A percentile compares a stretch with the other conserved stretches of the same genome.
phyloP scores from a whole-genome alignment of 768 basidiomycete genomes.

The Lactifluus pinguis region DNA sequence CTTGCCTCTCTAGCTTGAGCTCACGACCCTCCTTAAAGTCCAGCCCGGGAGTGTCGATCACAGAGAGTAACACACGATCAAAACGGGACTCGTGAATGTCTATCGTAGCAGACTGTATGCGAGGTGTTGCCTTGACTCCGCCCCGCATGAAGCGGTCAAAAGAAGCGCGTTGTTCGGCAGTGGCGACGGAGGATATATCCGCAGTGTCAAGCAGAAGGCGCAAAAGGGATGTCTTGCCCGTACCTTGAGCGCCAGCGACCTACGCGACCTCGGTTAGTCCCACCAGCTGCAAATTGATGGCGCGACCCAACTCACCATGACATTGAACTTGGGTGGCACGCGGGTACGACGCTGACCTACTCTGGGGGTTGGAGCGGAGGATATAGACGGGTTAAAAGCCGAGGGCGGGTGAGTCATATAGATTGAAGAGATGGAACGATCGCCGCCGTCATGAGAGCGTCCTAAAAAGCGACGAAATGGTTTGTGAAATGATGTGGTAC shows the following conservation, averaged over 20 bases:
- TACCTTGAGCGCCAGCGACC: slow-evolving; percentile 75
- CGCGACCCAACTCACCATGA: slow-evolving; percentile 50
- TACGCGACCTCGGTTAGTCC: slow-evolving; percentile 22
- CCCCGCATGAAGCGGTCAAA: slow-evolving; percentile 59
- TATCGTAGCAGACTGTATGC: slow-evolving; percentile 58
- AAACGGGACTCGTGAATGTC: slow-evolving; percentile 81
- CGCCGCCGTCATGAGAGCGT: slow-evolving; percentile 35
- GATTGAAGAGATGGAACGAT: slow-evolving; percentile 52
- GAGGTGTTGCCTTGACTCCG: slow-evolving; percentile 47
- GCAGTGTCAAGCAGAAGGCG: slow-evolving; percentile 78
- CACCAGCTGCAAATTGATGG: background rate
- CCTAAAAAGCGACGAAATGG: slow-evolving; percentile 45
- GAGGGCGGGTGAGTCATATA: slow-evolving; percentile 59
- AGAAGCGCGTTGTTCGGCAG: slow-evolving; percentile 58
- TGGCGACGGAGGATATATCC: slow-evolving; percentile 70
- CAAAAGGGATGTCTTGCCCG: slow-evolving; percentile 78
- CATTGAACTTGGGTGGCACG: slow-evolving; percentile 70
- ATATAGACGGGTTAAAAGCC: slow-evolving; percentile 39
- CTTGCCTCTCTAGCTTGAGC: slow-evolving; percentile 70
- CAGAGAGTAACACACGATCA: slow-evolving; percentile 69
- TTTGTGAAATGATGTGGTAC: slow-evolving; percentile 73
- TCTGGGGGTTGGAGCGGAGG: slow-evolving; percentile 32
- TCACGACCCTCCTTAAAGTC: slow-evolving; percentile 68
- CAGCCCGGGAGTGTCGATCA: slow-evolving; percentile 80
- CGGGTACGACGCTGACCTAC: slow-evolving; percentile 57